These are phyloP conservation scores for Fusarium sp. DNA, from an alignment of 2,329 filamentous ascomycete genomes.

Conservation along the genomic window DNA sequence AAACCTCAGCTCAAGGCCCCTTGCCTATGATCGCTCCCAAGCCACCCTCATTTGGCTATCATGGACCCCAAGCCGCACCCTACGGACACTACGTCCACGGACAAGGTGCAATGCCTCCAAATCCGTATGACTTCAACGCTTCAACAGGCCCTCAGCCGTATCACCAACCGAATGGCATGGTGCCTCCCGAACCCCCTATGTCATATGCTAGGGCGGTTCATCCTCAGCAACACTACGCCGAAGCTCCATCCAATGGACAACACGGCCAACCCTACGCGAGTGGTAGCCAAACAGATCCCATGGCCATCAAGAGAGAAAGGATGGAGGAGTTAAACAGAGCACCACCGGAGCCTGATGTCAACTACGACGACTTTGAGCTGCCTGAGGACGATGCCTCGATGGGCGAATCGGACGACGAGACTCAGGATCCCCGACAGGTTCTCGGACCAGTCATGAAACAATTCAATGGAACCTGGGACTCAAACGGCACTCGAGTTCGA, in stretches of 20 bases:
- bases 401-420: slow-evolving; percentile 73
- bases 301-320: slow-evolving; percentile 21
- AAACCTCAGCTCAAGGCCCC: slow-evolving; percentile 57
- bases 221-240: slow-evolving; percentile 34
- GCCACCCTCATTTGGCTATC: slow-evolving; percentile 57
- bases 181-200: slow-evolving; percentile 28
- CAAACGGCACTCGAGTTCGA: slow-evolving; percentile 61
- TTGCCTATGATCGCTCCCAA: slow-evolving; percentile 66
- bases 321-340: slow-evolving; percentile 15
- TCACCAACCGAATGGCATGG: slow-evolving; percentile 28
- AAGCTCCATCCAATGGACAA: slow-evolving; percentile 26
- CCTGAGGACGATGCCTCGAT: slow-evolving; percentile 74
- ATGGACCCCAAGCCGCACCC: slow-evolving; percentile 40
- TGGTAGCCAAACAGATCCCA: slow-evolving; percentile 16
- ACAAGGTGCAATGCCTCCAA: slow-evolving; percentile 28
- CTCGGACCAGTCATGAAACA: slow-evolving; percentile 56
- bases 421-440: slow-evolving; percentile 56
- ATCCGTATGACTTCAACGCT: slow-evolving; percentile 44
- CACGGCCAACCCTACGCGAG: slow-evolving; percentile 19
- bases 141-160: slow-evolving; percentile 29
- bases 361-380: slow-evolving; percentile 52
- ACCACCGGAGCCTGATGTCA: slow-evolving; percentile 30
- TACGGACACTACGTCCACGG: slow-evolving; percentile 39
- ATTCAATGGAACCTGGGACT: slow-evolving; percentile 50
- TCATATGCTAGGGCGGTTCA: slow-evolving; percentile 34